Conservation (phyloP, 139 green algal species). For the Chlamydomonas sp. region DNA sequence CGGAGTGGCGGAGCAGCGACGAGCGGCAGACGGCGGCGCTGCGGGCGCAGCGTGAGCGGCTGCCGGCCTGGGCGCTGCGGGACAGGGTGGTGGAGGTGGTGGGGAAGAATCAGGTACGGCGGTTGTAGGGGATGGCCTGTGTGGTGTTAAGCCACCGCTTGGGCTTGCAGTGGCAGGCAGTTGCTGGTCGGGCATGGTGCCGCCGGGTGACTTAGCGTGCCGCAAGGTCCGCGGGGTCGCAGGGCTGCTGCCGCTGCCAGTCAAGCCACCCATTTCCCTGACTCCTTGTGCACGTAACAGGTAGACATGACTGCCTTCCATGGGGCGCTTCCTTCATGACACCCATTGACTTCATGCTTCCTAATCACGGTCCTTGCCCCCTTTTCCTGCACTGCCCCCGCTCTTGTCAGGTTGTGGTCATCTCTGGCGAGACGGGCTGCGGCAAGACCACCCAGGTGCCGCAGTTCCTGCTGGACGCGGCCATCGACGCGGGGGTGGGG, state of each 20-base stretch:
- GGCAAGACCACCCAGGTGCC: slow-evolving; percentile 93
- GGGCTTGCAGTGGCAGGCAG: not conserved
- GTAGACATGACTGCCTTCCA: too few relatives aligned
- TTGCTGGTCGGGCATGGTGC: too few relatives aligned
- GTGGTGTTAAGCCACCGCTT: not conserved
- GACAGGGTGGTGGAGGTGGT: slow-evolving; percentile 18
- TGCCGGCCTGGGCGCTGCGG: slow-evolving; percentile 27
- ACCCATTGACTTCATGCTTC: not conserved
- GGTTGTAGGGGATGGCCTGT: too few relatives aligned
- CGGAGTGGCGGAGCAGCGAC: not conserved
- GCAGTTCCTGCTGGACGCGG: slow-evolving; percentile 84
- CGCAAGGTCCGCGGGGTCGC: too few relatives aligned
- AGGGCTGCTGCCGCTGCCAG: too few relatives aligned
- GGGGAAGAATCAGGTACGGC: slow-evolving; percentile 17
- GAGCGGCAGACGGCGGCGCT: not conserved
- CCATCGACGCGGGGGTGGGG: slow-evolving; percentile 49
- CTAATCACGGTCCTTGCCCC: not conserved
- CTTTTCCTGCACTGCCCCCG: not conserved
- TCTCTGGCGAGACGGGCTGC: slow-evolving; percentile 78
- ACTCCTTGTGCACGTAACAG: too few relatives aligned
- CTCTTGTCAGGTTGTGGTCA: slow-evolving; percentile 54
- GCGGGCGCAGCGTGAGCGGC: slow-evolving; percentile 18
- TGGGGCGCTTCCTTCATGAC: too few relatives aligned
- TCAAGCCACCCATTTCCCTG: too few relatives aligned
- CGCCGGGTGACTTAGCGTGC: too few relatives aligned